Evolutionary conservation across 345 rosid species (phyloP).

Genomic region (Euphorbia pulcherrima): DNA sequence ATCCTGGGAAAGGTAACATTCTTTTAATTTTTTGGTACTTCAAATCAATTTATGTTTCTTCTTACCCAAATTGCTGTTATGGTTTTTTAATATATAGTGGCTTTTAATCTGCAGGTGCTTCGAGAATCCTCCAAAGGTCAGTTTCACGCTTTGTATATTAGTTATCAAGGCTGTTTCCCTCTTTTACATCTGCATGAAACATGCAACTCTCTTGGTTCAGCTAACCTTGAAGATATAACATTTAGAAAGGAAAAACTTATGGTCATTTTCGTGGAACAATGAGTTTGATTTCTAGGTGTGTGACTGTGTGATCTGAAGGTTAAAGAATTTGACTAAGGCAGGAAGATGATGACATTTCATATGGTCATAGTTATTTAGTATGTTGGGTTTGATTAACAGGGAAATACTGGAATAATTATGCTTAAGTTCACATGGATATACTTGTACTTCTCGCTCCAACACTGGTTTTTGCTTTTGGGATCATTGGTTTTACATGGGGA

Average conservation of each 20-base stretch:
- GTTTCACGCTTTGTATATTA: constrained; percentile 15
- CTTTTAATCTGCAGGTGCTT: constrained; percentile 45
- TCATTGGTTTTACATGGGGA: neutral
- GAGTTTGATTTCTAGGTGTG: neutral
- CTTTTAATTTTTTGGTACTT: neutral
- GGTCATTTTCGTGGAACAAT: neutral
- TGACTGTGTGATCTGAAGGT: neutral
- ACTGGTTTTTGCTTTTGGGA: neutral
- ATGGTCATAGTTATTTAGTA: neutral
- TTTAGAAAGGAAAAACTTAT: neutral
- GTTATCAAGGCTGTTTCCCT: constrained; percentile 5
- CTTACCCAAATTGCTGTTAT: neutral
- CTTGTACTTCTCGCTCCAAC: neutral
- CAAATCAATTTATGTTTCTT: neutral
- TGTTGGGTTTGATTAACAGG: neutral
- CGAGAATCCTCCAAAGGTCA: constrained; percentile 81
- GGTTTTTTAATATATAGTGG: constrained; percentile 6
- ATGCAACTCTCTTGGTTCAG: neutral
- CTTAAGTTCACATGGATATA: neutral
- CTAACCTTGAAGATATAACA: neutral
- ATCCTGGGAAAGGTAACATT: constrained; percentile 75
- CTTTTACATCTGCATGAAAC: constrained; percentile 2
- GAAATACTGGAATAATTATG: neutral
- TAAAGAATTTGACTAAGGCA: neutral
- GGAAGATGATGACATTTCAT: neutral